Percentiles rank a stretch among this genome's conserved stretches.
Conservation (phyloP, 192 early-diverging fungal genomes). For the Coemansia sp. region DNA sequence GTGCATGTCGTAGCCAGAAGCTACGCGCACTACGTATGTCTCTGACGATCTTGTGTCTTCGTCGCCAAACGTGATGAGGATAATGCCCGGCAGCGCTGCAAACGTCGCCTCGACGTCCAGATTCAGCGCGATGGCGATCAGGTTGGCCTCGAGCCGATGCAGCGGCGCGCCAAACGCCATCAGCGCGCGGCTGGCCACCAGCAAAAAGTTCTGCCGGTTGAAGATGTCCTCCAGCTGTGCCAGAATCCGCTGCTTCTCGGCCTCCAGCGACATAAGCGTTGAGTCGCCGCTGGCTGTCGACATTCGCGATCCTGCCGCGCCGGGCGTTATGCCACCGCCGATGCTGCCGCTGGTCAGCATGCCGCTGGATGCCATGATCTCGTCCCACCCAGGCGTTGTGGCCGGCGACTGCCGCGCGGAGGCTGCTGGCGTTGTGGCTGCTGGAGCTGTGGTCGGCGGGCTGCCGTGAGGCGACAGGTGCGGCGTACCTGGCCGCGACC, state of each 20-base stretch:
- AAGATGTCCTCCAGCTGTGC: conserved; percentile 67
- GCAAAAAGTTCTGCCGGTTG: conserved; percentile 65
- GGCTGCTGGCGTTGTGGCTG: conserved; percentile 5
- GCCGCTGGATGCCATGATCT: conserved; percentile 44
- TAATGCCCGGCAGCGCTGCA: conserved; percentile 68
- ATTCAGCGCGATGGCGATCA: conserved; percentile 61
- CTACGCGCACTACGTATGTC: conserved; percentile 66
- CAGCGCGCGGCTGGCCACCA: conserved; percentile 61
- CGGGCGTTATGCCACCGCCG: neutral
- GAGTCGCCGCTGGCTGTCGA: conserved; percentile 28
- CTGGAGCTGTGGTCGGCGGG: neutral
- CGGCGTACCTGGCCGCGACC: conserved; percentile 18
- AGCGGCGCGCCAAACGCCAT: conserved; percentile 70
- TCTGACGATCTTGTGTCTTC: conserved; percentile 70
- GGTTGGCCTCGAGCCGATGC: conserved; percentile 65
- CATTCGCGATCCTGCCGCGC: conserved; percentile 29
- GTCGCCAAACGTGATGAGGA: conserved; percentile 72
- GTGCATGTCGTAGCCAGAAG: conserved; percentile 67
- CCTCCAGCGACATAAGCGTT: conserved; percentile 37
- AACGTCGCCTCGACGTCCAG: conserved; percentile 66
- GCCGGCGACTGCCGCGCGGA: conserved; percentile 24
- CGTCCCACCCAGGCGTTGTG: conserved; percentile 49
- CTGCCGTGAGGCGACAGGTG: neutral
- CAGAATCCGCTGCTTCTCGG: conserved; percentile 49
- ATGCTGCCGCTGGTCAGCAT: conserved; percentile 43